These are phyloP conservation scores for Staphylotrichum tortipilum DNA, from an alignment of 495 filamentous ascomycete genomes.

Conservation along the genomic window DNA sequence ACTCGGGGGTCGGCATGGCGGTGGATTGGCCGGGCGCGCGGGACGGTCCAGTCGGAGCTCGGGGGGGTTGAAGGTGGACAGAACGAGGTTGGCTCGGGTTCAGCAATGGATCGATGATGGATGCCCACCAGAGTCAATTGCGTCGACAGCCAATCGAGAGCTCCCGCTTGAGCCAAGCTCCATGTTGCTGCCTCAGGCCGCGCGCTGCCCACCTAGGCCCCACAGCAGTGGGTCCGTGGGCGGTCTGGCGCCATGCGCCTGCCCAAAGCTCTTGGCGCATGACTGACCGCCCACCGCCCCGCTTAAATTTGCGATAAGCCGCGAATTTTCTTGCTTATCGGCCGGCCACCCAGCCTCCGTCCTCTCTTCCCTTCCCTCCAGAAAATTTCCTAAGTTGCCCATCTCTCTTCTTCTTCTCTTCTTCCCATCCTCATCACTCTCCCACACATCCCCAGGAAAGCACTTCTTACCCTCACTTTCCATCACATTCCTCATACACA, in stretches of 20 bases:
- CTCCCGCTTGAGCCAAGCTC: conserved; percentile 4
- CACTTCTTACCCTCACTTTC: conserved; percentile 9
- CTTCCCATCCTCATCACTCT: conserved; percentile 1
- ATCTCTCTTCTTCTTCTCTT: conserved; percentile 9
- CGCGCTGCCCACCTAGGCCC: no score
- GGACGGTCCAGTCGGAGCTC: no score
- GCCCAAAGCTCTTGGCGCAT: background rate
- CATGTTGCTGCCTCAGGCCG: conserved; percentile 10
- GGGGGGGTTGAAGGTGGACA: conserved; percentile 4
- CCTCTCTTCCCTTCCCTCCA: conserved; percentile 4
- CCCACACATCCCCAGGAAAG: conserved; percentile 15
- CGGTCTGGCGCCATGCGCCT: no score
- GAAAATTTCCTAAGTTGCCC: conserved; percentile 8
- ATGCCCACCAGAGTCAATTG: conserved; percentile 1
- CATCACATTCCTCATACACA: conserved; percentile 18
- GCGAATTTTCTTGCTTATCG: background rate
- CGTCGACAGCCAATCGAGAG: conserved; percentile 1
- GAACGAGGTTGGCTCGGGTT: conserved; percentile 4
- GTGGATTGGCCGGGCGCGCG: background rate
- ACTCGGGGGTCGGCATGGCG: conserved; percentile 82
- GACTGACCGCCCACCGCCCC: conserved; percentile 1
- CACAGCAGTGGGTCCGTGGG: no score
- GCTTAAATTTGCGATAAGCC: background rate
- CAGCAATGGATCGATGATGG: conserved; percentile 9
- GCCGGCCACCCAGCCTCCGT: background rate